Base-by-base conservation (phyloP, 148 eudicot genomes). In the Chenopodium berlandieri region DNA sequence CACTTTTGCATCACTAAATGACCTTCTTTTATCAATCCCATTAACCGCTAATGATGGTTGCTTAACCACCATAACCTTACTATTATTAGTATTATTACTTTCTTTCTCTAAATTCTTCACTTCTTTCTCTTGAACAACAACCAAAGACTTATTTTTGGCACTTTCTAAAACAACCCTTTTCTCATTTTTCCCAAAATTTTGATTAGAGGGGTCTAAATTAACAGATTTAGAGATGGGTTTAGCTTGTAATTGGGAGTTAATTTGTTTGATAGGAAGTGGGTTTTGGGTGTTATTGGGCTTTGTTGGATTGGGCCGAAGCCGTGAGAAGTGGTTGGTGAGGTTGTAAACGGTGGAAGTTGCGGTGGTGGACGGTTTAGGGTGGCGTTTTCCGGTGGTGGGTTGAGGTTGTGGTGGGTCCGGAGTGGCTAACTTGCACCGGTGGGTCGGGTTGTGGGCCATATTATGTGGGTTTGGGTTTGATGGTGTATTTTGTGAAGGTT, bases 261-360 rank as follows among this genome's bases (percentile, higher is more conserved):
- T 5, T 19, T 34, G 27, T 0, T 86, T 83, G 46, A 77, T 85
- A 12, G 86, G 71, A 48, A 50, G 85, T 63, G 86, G 84, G 73
- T 77, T 73, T 50, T 86, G 60, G 76, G 87, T 9, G 81, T 85
- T 85, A 16, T 56, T 56, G 84, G 84, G 75, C 80, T 71, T 8
- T 89, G 88, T 8, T 89, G 89, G 74, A 76, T 87, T 71, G 75
- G 75, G 37, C 25, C 88, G 85, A 1, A 91, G 76, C 47, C 78
- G 85, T 62, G 97, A 89, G 76, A 94, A 88, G 82, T 90, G 91
- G 78, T 86, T 86, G 77, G 94, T 84, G 54, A 92, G 88, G 89
- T 81, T 82, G 75, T 92, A 87, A 48, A 85, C 79, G 40, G 91
- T 82, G 74, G 94, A 78, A 60, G 89, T 81, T 64, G 87, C 69